phyloP scores from a whole-genome alignment of 768 basidiomycete species.

The Leccinum variicolor region DNA sequence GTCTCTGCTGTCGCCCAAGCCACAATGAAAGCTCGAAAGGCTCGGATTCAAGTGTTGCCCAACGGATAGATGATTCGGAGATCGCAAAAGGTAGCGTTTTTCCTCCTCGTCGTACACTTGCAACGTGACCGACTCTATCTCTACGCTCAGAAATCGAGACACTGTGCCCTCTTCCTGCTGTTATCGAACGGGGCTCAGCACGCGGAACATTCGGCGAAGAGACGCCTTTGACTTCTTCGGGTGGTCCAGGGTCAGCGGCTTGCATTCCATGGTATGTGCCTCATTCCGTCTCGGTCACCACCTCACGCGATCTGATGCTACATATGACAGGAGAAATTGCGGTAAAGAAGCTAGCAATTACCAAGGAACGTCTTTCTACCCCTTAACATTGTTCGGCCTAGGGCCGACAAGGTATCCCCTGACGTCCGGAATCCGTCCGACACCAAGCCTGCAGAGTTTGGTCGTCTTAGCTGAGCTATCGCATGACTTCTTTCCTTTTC shows the following conservation, averaged over 20 bases:
- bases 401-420: no score
- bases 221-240: not conserved
- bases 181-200: not conserved
- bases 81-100: no score
- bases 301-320: not conserved
- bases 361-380: no score
- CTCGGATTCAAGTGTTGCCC: no score
- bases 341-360: not conserved
- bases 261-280: slow-evolving; percentile 3
- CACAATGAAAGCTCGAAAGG: no score
- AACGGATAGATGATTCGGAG: no score
- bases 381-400: no score
- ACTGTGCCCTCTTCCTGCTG: not conserved
- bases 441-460: no score
- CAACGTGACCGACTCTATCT: not conserved
- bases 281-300: not conserved
- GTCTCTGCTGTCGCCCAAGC: no score
- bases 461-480: no score
- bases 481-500: no score
- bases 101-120: not conserved
- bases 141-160: not conserved
- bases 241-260: not conserved
- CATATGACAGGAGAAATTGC: not conserved
- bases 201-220: not conserved
- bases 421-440: no score